Conservation (phyloP, 2,329 filamentous ascomycete genomes). For the Paecilomyces sp. region DNA sequence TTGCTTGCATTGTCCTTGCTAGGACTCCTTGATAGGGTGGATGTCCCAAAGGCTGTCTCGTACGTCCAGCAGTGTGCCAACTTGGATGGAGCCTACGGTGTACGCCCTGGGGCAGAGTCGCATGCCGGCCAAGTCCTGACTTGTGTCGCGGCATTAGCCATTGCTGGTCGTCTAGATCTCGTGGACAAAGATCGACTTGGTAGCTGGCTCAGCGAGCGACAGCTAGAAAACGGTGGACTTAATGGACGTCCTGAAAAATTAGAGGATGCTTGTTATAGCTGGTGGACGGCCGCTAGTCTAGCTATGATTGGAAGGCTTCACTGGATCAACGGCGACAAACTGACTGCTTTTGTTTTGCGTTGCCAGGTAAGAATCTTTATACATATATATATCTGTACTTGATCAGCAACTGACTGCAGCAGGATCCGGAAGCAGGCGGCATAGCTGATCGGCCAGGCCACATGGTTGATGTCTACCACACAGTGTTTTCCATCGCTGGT, state of each 20-base stretch:
- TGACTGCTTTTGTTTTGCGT: slow-evolving; percentile 73
- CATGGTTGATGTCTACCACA: slow-evolving; percentile 97
- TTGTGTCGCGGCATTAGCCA: slow-evolving; percentile 78
- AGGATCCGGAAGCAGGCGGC: slow-evolving; percentile 73
- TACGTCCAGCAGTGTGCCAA: slow-evolving; percentile 81
- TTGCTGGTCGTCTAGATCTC: slow-evolving; percentile 72
- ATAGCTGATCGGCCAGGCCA: slow-evolving; percentile 86
- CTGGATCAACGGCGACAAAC: slow-evolving; percentile 83
- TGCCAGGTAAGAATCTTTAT: slow-evolving; percentile 63
- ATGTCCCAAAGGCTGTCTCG: slow-evolving; percentile 71
- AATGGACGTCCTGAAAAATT: slow-evolving; percentile 94
- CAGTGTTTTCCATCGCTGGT: slow-evolving; percentile 79
- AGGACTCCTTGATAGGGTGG: slow-evolving; percentile 61
- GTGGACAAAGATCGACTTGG: slow-evolving; percentile 77
- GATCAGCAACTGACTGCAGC: slow-evolving; percentile 11
- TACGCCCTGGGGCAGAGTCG: slow-evolving; percentile 82
- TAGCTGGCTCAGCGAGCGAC: slow-evolving; percentile 87
- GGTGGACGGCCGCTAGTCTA: slow-evolving; percentile 94
- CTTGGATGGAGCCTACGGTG: slow-evolving; percentile 89
- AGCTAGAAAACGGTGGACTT: slow-evolving; percentile 77
- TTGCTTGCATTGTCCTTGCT: slow-evolving; percentile 85
- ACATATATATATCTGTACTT: not conserved
- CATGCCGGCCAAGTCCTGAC: slow-evolving; percentile 96
- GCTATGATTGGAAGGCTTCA: slow-evolving; percentile 81
- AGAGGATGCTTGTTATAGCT: slow-evolving; percentile 97